These are phyloP conservation scores for Rhodotorula babjevae DNA, from an alignment of 768 basidiomycete species.

Conservation along the genomic window DNA sequence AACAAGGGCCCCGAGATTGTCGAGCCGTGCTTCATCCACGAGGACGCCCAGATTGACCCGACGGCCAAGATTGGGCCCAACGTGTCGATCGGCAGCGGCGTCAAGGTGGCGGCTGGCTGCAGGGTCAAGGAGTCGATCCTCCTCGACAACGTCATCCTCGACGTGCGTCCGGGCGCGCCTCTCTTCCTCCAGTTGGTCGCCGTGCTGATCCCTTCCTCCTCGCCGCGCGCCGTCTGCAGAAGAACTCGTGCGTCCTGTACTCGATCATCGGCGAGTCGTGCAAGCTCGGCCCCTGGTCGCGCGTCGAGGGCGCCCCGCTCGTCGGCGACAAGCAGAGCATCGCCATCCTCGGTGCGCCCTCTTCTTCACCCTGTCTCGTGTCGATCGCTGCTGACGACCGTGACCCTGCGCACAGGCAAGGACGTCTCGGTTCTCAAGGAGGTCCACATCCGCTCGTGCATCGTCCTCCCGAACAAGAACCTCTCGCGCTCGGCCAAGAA, in stretches of 20 bases:
- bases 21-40: conserved; percentile 50
- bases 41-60: conserved; percentile 48
- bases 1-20: conserved; percentile 44
- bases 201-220: too few relatives aligned
- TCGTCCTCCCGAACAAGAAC: conserved; percentile 51
- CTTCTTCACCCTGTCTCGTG: conserved; percentile 1
- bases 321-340: conserved; percentile 49
- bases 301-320: conserved; percentile 49
- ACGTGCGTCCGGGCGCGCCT: conserved; percentile 40
- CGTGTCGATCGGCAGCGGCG: conserved; percentile 47
- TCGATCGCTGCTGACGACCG: not conserved
- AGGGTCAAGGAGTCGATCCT: conserved; percentile 50
- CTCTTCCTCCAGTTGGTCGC: too few relatives aligned
- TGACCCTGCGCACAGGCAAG: conserved; percentile 43
- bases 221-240: conserved; percentile 16
- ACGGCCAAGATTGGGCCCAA: conserved; percentile 52
- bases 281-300: conserved; percentile 51
- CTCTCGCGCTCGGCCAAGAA: conserved; percentile 47
- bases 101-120: conserved; percentile 47
- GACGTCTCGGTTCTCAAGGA: conserved; percentile 51
- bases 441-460: conserved; percentile 50
- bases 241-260: conserved; percentile 49
- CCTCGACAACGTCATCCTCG: conserved; percentile 48
- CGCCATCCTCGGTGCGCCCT: conserved; percentile 48
- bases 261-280: conserved; percentile 50